Conservation (phyloP, 2,329 filamentous ascomycete species). For the Aspergillus sp. region DNA sequence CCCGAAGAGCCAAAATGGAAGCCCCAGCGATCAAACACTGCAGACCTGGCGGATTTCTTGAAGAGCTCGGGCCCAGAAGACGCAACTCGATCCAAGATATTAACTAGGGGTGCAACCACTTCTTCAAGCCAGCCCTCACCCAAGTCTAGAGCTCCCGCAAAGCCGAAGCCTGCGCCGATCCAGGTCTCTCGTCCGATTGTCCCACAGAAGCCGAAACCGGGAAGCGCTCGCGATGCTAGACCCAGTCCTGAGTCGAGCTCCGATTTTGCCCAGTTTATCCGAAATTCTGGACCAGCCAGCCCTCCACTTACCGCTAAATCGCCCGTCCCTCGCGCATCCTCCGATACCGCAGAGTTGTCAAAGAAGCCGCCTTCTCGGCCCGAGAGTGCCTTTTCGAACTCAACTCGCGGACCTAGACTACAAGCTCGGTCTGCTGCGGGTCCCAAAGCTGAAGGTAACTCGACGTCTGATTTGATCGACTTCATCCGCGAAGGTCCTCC, state of each 20-base stretch:
- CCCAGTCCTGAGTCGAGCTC: constrained; percentile 68
- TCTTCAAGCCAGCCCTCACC: constrained; percentile 10
- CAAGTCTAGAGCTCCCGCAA: constrained; percentile 24
- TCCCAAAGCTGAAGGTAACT: constrained; percentile 56
- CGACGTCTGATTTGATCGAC: constrained; percentile 84
- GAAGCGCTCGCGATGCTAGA: constrained; percentile 69
- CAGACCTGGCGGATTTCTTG: constrained; percentile 40
- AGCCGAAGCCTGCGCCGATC: constrained; percentile 27
- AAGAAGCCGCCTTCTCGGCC: constrained; percentile 17
- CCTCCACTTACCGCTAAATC: constrained; percentile 13
- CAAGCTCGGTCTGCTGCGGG: constrained; percentile 71
- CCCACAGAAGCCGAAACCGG: constrained; percentile 25
- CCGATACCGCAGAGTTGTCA: constrained; percentile 18
- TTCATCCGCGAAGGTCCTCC: constrained; percentile 90
- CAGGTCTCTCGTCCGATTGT: constrained; percentile 14
- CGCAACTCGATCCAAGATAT: constrained; percentile 18
- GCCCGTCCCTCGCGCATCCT: constrained; percentile 13
- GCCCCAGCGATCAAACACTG: constrained; percentile 33
- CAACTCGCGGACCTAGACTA: constrained; percentile 48
- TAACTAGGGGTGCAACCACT: constrained; percentile 13
- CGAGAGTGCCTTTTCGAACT: constrained; percentile 17
- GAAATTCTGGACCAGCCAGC: constrained; percentile 70
- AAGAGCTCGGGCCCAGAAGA: constrained; percentile 36
- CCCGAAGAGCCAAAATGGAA: constrained; percentile 36
- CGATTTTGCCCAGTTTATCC: constrained; percentile 87